Conservation (phyloP, 2,329 filamentous ascomycete species). For the Diaporthe capsici region DNA sequence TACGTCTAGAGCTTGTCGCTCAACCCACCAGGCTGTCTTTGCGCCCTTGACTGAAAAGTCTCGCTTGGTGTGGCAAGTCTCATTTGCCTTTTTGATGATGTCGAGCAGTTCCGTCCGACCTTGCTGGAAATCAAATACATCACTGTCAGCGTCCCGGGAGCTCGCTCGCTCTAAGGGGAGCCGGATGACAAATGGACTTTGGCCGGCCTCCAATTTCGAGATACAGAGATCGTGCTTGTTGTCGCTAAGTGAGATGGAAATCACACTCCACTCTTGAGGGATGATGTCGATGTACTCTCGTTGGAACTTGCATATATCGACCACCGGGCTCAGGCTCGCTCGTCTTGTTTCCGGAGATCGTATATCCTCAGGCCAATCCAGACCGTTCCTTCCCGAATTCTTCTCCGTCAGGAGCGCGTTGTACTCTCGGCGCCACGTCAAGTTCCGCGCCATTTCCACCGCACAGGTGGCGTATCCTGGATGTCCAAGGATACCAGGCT, state of each 20-base stretch:
- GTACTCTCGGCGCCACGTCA: constrained; percentile 76
- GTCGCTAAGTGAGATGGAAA: constrained; percentile 89
- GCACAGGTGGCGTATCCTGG: constrained; percentile 73
- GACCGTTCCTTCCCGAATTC: constrained; percentile 54
- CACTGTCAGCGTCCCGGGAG: constrained; percentile 81
- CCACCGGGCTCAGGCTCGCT: constrained; percentile 61
- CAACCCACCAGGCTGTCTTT: constrained; percentile 90
- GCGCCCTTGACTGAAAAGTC: constrained; percentile 81
- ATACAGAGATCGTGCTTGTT: constrained; percentile 88
- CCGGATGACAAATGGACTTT: constrained; percentile 87
- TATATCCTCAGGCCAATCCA: constrained; percentile 54
- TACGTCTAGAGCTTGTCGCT: constrained; percentile 83
- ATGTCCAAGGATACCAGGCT: constrained; percentile 58
- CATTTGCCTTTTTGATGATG: constrained; percentile 86
- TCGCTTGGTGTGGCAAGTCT: constrained; percentile 80
- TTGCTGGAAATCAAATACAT: constrained; percentile 86
- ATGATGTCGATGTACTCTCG: constrained; percentile 88
- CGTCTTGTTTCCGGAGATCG: constrained; percentile 51
- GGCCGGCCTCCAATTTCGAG: constrained; percentile 83
- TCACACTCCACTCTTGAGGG: constrained; percentile 84
- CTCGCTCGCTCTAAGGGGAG: constrained; percentile 88
- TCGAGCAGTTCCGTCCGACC: constrained; percentile 85
- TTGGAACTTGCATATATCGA: constrained; percentile 77
- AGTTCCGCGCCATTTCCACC: constrained; percentile 78
- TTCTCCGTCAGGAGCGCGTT: constrained; percentile 66